Conservation (phyloP, 2,329 filamentous ascomycete species). For the Zasmidium cellare region DNA sequence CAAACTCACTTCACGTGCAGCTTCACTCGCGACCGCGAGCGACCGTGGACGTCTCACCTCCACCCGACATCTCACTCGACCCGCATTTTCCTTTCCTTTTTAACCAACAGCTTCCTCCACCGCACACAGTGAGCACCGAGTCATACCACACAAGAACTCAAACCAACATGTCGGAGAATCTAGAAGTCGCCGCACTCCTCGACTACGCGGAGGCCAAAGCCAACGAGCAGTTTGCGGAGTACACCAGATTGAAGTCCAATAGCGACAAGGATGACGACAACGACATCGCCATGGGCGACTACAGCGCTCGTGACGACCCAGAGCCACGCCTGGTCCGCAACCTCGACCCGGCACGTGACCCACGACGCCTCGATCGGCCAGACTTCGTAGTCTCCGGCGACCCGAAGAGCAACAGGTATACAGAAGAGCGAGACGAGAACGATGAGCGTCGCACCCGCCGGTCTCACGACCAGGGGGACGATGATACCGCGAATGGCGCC, state of each 20-base stretch:
- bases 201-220: conserved; percentile 30
- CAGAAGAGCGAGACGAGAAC: conserved; percentile 36
- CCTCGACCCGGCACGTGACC: conserved; percentile 8
- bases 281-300: conserved; percentile 12
- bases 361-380: conserved; percentile 15
- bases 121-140: conserved; percentile 17
- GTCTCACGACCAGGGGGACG: conserved; percentile 26
- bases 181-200: conserved; percentile 31
- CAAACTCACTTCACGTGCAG: neutral
- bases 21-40: neutral
- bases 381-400: neutral
- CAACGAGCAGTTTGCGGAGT: conserved; percentile 16
- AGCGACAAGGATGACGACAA: conserved; percentile 16
- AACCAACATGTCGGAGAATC: conserved; percentile 6
- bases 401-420: conserved; percentile 25
- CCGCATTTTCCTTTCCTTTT: neutral
- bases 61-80: neutral
- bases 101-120: neutral
- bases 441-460: conserved; percentile 37
- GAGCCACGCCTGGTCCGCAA: neutral
- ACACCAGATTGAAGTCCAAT: conserved; percentile 13
- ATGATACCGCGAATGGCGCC: conserved; percentile 36
- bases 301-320: neutral
- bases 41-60: neutral
- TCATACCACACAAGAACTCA: conserved; percentile 10